phyloP scores from a whole-genome alignment of 768 basidiomycete species.

The Amanita rimosa region DNA sequence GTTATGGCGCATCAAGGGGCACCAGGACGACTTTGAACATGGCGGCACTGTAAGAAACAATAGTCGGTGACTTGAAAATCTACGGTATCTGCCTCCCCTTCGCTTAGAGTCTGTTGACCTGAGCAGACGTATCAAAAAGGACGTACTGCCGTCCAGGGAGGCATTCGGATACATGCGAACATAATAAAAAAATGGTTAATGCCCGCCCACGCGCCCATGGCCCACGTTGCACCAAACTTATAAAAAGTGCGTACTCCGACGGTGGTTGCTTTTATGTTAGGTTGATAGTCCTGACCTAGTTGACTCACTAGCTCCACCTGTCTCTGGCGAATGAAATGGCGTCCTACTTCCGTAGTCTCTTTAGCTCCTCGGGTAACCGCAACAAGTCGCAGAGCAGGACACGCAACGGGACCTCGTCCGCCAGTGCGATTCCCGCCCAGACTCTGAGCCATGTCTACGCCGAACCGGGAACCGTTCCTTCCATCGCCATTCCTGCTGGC shows the following conservation, averaged over 20 bases:
- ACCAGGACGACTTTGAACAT: neutral
- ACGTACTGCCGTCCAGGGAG: constrained; percentile 3
- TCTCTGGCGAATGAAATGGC: constrained; percentile 4
- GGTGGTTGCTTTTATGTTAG: neutral
- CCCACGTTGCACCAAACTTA: constrained; percentile 1
- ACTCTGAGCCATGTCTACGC: constrained; percentile 31
- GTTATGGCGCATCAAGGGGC: neutral
- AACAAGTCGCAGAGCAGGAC: constrained; percentile 17
- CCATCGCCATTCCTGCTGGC: constrained; percentile 21
- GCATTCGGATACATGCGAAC: neutral
- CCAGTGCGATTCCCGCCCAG: constrained; percentile 17
- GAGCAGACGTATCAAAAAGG: neutral
- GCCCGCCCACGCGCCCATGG: neutral
- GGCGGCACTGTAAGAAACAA: neutral
- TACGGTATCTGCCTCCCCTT: neutral
- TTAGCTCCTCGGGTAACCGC: constrained; percentile 2
- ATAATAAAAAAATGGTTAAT: constrained; percentile 1
- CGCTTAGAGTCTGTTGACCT: neutral
- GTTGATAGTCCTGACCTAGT: neutral
- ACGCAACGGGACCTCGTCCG: constrained; percentile 31
- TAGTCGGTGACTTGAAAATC: neutral
- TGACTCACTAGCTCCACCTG: neutral
- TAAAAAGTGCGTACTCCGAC: neutral
- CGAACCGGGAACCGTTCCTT: constrained; percentile 18
- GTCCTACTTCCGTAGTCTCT: constrained; percentile 8